Percentiles rank a stretch among this genome's conserved stretches.
Conservation (phyloP, 2,329 filamentous ascomycete species). For the Davidsoniella eucalypti region DNA sequence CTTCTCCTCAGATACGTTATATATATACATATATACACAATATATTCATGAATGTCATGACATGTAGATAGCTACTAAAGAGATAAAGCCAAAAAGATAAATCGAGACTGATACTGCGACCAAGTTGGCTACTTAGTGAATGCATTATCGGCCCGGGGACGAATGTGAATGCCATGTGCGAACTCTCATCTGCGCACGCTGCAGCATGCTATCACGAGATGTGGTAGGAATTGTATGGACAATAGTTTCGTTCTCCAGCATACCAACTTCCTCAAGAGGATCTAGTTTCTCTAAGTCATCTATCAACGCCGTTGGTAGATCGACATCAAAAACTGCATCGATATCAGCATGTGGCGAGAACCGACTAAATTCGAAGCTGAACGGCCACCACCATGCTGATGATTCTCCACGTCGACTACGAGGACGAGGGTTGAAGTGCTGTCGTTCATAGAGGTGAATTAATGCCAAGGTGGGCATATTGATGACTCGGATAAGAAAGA, state of each 20-base stretch:
- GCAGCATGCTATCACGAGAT: neutral
- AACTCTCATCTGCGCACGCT: conserved; percentile 3
- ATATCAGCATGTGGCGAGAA: conserved; percentile 42
- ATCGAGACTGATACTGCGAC: too few relatives aligned
- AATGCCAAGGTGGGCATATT: conserved; percentile 47
- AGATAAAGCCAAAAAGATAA: too few relatives aligned
- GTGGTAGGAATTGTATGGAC: conserved; percentile 14
- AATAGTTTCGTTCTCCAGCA: conserved; percentile 20
- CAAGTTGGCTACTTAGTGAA: too few relatives aligned
- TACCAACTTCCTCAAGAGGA: conserved; percentile 20
- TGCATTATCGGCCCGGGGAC: neutral
- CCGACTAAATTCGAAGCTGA: conserved; percentile 29
- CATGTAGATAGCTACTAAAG: too few relatives aligned
- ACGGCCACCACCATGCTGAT: conserved; percentile 12
- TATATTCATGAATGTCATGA: too few relatives aligned
- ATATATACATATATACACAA: too few relatives aligned
- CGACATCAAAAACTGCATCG: conserved; percentile 41
- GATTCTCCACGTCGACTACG: neutral
- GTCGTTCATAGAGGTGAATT: conserved; percentile 45
- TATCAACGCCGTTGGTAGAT: conserved; percentile 30
- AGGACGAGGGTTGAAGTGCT: conserved; percentile 22
- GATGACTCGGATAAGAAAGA: conserved; percentile 43
- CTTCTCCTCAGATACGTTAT: too few relatives aligned
- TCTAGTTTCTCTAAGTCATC: conserved; percentile 22
- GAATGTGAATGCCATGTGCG: conserved; percentile 1